Conservation (phyloP, 1,284 basidiomycete genomes). For the Fomitopsis palustris region DNA sequence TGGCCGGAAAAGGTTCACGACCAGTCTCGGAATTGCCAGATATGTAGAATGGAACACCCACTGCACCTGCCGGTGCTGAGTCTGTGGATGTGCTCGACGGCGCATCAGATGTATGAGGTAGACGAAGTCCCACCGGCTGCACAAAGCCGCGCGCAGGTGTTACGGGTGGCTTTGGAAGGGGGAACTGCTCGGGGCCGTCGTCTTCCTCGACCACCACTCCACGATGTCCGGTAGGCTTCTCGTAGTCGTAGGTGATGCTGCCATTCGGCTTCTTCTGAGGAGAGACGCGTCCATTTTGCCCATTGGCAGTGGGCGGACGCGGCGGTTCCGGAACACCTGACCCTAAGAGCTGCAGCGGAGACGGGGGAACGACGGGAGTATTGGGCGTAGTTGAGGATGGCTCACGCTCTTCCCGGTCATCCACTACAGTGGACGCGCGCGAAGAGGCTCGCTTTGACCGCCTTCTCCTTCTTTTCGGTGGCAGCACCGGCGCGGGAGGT, state of each 20-base stretch:
- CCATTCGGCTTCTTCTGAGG: conserved; percentile 22
- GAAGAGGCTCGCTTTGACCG: conserved; percentile 56
- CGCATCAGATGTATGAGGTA: conserved; percentile 48
- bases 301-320: conserved; percentile 18
- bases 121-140: conserved; percentile 25
- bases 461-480: conserved; percentile 51
- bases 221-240: conserved; percentile 47
- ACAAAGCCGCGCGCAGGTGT: conserved; percentile 29
- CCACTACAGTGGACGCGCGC: conserved; percentile 46
- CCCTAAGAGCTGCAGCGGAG: conserved; percentile 40
- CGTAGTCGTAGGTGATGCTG: conserved; percentile 27
- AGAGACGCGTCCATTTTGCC: conserved; percentile 25
- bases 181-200: conserved; percentile 41
- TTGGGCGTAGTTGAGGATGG: conserved; percentile 54
- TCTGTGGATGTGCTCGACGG: conserved; percentile 45
- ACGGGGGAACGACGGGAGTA: conserved; percentile 56
- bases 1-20: conserved; percentile 58
- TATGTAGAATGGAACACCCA: conserved; percentile 47
- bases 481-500: conserved; percentile 37
- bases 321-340: conserved; percentile 24
- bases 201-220: conserved; percentile 71
- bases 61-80: conserved; percentile 33
- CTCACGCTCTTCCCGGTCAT: conserved; percentile 71
- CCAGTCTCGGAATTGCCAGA: conserved; percentile 42
- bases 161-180: conserved; percentile 27